Percentiles rank a stretch among this genome's conserved stretches.
phyloP scores from a whole-genome alignment of 2,329 filamentous ascomycete genomes.

The Nannizziopsis barbatae region DNA sequence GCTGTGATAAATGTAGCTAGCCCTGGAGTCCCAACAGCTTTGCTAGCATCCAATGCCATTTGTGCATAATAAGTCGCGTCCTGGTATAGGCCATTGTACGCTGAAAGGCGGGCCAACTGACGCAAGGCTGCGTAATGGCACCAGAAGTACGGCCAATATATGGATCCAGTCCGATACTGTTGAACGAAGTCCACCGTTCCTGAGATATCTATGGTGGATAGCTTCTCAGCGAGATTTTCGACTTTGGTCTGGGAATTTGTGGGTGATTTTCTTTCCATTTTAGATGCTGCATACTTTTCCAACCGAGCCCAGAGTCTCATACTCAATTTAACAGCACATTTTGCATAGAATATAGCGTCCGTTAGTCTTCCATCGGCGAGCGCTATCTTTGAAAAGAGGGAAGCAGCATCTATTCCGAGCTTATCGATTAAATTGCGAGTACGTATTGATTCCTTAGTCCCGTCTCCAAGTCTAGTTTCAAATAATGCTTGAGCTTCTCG shows the following conservation, averaged over 20 bases:
- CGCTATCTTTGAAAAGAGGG: slow-evolving; percentile 54
- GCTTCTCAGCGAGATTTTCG: slow-evolving; percentile 29
- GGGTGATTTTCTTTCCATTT: slow-evolving; percentile 22
- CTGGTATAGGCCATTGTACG: slow-evolving; percentile 73
- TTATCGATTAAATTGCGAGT: slow-evolving; percentile 40
- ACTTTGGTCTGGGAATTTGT: slow-evolving; percentile 22
- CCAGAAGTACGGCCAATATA: slow-evolving; percentile 69
- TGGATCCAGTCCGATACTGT: slow-evolving; percentile 45
- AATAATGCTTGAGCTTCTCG: slow-evolving; percentile 23
- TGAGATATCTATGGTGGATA: slow-evolving; percentile 32
- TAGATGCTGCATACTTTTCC: slow-evolving; percentile 34
- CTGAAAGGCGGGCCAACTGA: slow-evolving; percentile 66
- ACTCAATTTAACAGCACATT: slow-evolving; percentile 39
- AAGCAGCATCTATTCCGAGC: slow-evolving; percentile 48
- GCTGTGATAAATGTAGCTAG: slow-evolving; percentile 39
- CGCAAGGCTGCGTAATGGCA: slow-evolving; percentile 60
- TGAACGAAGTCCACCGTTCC: slow-evolving; percentile 21
- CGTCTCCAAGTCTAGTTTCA: slow-evolving; percentile 24
- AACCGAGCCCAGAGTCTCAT: slow-evolving; percentile 43
- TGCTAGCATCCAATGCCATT: slow-evolving; percentile 66
- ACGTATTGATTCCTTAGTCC: slow-evolving; percentile 27
- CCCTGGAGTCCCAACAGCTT: slow-evolving; percentile 52
- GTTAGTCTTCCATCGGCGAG: slow-evolving; percentile 44
- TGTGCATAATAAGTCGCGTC: slow-evolving; percentile 84
- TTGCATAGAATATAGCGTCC: slow-evolving; percentile 40